phyloP scores from a whole-genome alignment of 495 filamentous ascomycete species.

The Chaetomium fimeti region DNA sequence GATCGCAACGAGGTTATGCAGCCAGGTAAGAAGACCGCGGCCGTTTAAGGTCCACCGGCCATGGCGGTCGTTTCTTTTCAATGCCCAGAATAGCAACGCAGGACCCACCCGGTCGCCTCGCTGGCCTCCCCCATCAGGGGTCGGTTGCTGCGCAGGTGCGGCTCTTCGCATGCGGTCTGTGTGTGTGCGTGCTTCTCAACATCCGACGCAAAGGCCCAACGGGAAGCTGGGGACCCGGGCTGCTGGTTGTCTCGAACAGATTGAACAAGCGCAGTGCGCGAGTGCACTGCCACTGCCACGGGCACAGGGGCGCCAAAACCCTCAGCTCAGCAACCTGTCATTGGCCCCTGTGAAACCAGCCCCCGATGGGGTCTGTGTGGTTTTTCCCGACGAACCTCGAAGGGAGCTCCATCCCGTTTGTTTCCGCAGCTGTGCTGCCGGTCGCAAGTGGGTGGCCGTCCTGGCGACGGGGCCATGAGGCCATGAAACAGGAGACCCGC shows the following conservation, averaged over 20 bases:
- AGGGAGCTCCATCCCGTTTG: not conserved
- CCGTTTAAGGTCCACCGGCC: not conserved
- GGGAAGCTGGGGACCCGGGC: not conserved
- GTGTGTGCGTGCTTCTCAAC: not conserved
- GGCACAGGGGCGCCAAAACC: not conserved
- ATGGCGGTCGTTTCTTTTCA: not conserved
- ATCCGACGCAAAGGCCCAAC: slow-evolving; percentile 4
- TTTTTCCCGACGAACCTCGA: not conserved
- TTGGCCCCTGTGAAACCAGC: not conserved
- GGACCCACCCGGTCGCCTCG: slow-evolving; percentile 10
- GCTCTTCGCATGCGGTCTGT: slow-evolving; percentile 8
- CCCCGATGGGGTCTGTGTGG: not conserved
- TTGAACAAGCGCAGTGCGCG: not conserved
- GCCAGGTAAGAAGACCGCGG: not conserved
- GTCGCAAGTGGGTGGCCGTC: slow-evolving; percentile 2
- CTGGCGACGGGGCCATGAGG: not conserved
- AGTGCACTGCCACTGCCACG: not conserved
- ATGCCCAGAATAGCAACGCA: slow-evolving; percentile 7
- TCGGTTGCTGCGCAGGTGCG: not conserved
- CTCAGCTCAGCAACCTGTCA: not conserved
- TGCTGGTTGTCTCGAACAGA: not conserved
- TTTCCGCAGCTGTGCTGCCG: not conserved
- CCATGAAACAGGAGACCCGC: slow-evolving; percentile 12
- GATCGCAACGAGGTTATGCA: not conserved
- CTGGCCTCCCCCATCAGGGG: slow-evolving; percentile 5